Conservation (phyloP, 176 grass and related monocot genomes). For the Rhipidocladum racemiflorum region DNA sequence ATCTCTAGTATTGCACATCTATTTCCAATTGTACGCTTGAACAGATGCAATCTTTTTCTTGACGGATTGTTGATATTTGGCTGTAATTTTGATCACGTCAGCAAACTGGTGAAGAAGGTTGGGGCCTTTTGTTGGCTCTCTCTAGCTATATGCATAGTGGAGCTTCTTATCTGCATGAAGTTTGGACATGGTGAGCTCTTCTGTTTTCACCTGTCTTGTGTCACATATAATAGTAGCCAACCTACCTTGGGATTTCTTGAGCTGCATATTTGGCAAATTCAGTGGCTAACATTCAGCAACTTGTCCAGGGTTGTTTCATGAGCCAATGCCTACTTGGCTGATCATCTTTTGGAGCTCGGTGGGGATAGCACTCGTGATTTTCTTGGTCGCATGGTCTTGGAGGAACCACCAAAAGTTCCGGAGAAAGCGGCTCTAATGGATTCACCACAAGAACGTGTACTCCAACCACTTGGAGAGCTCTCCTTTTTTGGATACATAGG, state of each 20-base stretch:
- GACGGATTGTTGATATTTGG: background rate
- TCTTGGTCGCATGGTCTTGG: constrained; percentile 81
- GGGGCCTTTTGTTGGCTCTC: constrained; percentile 97
- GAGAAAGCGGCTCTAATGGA: constrained; percentile 57
- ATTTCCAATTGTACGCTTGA: background rate
- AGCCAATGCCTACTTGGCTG: constrained; percentile 79
- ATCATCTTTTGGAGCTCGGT: constrained; percentile 75
- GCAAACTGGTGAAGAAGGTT: constrained; percentile 95
- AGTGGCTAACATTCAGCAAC: constrained; percentile 15
- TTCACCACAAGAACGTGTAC: background rate
- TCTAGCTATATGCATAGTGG: constrained; percentile 91
- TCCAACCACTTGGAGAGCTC: background rate
- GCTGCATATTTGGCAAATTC: background rate
- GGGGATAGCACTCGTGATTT: constrained; percentile 49
- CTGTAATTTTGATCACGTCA: constrained; percentile 21
- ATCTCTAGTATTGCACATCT: background rate
- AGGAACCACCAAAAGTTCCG: constrained; percentile 51
- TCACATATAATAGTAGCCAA: background rate
- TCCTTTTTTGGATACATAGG: constrained; percentile 30
- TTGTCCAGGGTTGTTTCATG: constrained; percentile 65
- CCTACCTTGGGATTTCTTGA: background rate
- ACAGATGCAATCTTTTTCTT: background rate
- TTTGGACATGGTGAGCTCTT: constrained; percentile 69
- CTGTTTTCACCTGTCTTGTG: background rate
- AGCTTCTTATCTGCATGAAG: constrained; percentile 97